Evolutionary conservation across 495 filamentous ascomycete species (phyloP).

Genomic region (Immersiella caudata): DNA sequence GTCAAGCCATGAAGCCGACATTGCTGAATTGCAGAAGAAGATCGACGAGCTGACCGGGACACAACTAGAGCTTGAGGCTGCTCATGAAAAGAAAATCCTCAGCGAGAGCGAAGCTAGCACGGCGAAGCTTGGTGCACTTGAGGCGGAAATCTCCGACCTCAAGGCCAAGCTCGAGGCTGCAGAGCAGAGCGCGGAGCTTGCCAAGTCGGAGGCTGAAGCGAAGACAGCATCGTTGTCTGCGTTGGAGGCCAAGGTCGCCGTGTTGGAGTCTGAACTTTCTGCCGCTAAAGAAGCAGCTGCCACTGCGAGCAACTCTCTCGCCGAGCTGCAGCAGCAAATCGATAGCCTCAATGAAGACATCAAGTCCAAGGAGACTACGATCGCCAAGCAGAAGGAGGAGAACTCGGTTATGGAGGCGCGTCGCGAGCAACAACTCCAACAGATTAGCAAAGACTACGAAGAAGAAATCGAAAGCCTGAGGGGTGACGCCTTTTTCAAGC

Average conservation of each 20-base stretch:
- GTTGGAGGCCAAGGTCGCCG: constrained; percentile 41
- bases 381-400: constrained; percentile 52
- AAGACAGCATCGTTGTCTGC: constrained; percentile 38
- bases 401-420: constrained; percentile 45
- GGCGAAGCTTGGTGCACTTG: constrained; percentile 42
- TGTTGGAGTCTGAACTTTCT: constrained; percentile 41
- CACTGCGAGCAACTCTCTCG: constrained; percentile 39
- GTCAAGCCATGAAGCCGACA: constrained; percentile 40
- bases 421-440: constrained; percentile 53
- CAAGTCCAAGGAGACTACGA: constrained; percentile 46
- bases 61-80: constrained; percentile 30
- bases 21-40: constrained; percentile 49
- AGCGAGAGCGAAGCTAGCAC: constrained; percentile 35
- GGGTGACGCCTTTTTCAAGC: constrained; percentile 58
- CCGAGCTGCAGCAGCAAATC: constrained; percentile 46
- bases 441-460: constrained; percentile 57
- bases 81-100: constrained; percentile 36
- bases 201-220: constrained; percentile 44
- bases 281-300: constrained; percentile 44
- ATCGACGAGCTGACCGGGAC: constrained; percentile 45
- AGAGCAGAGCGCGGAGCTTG: constrained; percentile 39
- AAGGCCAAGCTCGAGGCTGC: constrained; percentile 40
- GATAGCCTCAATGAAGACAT: constrained; percentile 44
- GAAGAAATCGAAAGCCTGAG: constrained; percentile 59
- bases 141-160: constrained; percentile 47